Percentiles rank a stretch among this genome's conserved stretches.
Evolutionary conservation across 768 basidiomycete genomes (phyloP).

Genomic region (Tulasnella sp.): DNA sequence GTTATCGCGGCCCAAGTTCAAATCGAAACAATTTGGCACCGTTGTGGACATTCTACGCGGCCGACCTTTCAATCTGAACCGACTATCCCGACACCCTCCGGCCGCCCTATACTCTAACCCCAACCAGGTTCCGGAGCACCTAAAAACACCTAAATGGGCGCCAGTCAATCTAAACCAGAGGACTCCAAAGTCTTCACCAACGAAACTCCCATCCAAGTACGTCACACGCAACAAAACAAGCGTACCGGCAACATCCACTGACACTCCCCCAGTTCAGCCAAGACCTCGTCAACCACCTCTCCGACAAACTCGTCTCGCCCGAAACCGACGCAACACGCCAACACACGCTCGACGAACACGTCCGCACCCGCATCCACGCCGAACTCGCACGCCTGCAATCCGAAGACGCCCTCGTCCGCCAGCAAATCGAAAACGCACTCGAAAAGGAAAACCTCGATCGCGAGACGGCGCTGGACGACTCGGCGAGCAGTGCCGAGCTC

Average conservation of each 20-base stretch:
- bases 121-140: background rate
- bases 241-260: background rate
- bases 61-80: too few relatives aligned
- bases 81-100: too few relatives aligned
- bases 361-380: slow-evolving; percentile 55
- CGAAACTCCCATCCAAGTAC: slow-evolving; percentile 43
- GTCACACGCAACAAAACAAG: background rate
- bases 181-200: slow-evolving; percentile 40
- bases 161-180: slow-evolving; percentile 44
- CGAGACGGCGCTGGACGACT: slow-evolving; percentile 40
- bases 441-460: slow-evolving; percentile 81
- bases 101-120: background rate
- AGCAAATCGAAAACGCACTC: slow-evolving; percentile 63
- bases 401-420: slow-evolving; percentile 56
- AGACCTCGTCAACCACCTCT: slow-evolving; percentile 67
- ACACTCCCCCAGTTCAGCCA: slow-evolving; percentile 53
- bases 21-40: too few relatives aligned
- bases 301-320: slow-evolving; percentile 47
- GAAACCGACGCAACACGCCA: slow-evolving; percentile 57
- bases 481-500: slow-evolving; percentile 38
- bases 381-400: slow-evolving; percentile 53
- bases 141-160: slow-evolving; percentile 43
- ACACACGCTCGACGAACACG: slow-evolving; percentile 55
- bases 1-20: too few relatives aligned
- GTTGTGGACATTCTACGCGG: too few relatives aligned